Base-by-base conservation (phyloP, 2,329 filamentous ascomycete species). In the Didymella lethalis region DNA sequence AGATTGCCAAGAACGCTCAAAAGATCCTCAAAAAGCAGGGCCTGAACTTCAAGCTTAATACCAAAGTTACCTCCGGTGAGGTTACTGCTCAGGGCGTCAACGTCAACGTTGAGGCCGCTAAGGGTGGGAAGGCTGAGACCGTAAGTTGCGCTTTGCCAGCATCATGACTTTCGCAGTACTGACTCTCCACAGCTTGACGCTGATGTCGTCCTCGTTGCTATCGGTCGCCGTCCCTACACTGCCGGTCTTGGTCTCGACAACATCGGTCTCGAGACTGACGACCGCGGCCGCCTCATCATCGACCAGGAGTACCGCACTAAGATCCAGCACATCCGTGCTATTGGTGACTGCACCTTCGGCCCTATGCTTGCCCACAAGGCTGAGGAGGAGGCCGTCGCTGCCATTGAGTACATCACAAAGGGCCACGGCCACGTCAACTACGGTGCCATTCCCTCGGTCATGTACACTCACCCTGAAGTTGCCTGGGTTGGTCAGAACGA, bases 351-450 rank as follows among this genome's bases (percentile, higher is more conserved):
- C 76, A 99, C 95, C 46, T 99, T 99, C 78, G 95, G 95, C 10
- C 93, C 93, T 75, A 99, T 99, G 95, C 89, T 99, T 74, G 95
- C 95, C 54, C 95, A 99, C 87, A 99, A 99, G 87, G 95, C 95
- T 50, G 95, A 99, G 82, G 95, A 99, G 82, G 95, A 99, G 82
- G 95, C 87, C 61, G 93, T 98, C 64, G 95, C 95, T 31, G 94
- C 90, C 57, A 85, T 98, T 64, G 95, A 99, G 82, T 98, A 93
- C 85, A 95, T 99, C 81, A 94, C 92, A 83, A 98, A 98, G 85
- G 93, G 93, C 67, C 90, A 96, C 80, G 95, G 95, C 59, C 95
- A 99, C 81, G 95, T 99, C 82, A 99, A 99, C 89, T 99, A 99
- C 83, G 92, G 88, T 74, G 92, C 90, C 79, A 99, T 99, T 76